Conservation (phyloP, 2,329 filamentous ascomycete genomes). For the Stachybotrys elegans region DNA sequence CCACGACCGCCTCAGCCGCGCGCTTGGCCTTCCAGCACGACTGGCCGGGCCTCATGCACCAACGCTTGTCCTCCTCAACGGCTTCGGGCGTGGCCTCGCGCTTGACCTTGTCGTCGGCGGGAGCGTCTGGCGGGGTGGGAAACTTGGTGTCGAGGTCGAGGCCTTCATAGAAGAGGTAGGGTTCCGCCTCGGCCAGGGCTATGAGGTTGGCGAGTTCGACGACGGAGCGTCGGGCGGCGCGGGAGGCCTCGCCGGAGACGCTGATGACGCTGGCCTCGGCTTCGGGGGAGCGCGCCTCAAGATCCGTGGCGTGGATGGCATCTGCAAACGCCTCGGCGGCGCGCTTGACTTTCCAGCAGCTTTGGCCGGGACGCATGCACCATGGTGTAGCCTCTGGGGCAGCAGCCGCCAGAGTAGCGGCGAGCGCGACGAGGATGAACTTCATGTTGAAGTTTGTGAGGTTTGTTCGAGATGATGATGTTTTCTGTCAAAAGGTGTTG, state of each 20-base stretch:
- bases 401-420: constrained; percentile 14
- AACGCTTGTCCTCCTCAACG: constrained; percentile 19
- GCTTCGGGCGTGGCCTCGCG: constrained; percentile 19
- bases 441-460: constrained; percentile 17
- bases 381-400: constrained; percentile 14
- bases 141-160: constrained; percentile 26
- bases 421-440: constrained; percentile 19
- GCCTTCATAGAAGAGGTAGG: constrained; percentile 24
- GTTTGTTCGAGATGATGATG: background rate
- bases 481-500: background rate
- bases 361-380: constrained; percentile 32
- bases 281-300: constrained; percentile 19
- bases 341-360: constrained; percentile 37
- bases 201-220: constrained; percentile 32
- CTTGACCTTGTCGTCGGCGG: constrained; percentile 12
- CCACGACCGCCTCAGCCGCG: constrained; percentile 29
- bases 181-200: constrained; percentile 22
- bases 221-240: constrained; percentile 31
- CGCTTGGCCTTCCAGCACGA: constrained; percentile 34
- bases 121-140: background rate
- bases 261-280: constrained; percentile 21
- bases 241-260: constrained; percentile 29
- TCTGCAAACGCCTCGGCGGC: constrained; percentile 31
- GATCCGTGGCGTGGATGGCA: constrained; percentile 14
- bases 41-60: constrained; percentile 30